phyloP scores from a whole-genome alignment of 2,329 filamentous ascomycete genomes.

The Fusarium globosum region DNA sequence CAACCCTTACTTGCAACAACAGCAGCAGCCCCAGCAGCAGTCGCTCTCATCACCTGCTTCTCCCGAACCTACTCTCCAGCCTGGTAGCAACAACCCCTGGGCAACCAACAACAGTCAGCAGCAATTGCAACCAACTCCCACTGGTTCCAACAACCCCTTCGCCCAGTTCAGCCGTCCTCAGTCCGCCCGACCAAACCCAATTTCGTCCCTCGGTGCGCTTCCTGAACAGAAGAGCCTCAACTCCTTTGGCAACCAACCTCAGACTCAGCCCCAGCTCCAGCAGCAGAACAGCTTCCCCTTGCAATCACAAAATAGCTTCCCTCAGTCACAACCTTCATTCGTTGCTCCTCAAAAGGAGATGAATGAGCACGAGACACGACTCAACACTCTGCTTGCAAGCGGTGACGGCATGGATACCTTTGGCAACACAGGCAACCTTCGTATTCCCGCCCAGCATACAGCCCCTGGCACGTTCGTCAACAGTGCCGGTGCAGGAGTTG shows the following conservation, averaged over 20 bases:
- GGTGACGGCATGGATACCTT: conserved; percentile 98
- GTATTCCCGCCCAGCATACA: conserved; percentile 96
- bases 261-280: conserved; percentile 53
- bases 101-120: conserved; percentile 71
- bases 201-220: conserved; percentile 79
- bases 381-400: conserved; percentile 86
- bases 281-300: conserved; percentile 49
- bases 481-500: conserved; percentile 85
- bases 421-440: conserved; percentile 94
- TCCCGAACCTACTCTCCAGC: conserved; percentile 72
- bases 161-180: conserved; percentile 76
- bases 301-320: conserved; percentile 52
- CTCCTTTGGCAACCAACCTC: conserved; percentile 60
- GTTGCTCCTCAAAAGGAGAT: conserved; percentile 63
- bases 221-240: conserved; percentile 85
- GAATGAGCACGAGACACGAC: conserved; percentile 75
- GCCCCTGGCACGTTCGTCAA: conserved; percentile 97
- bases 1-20: conserved; percentile 60
- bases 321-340: conserved; percentile 48
- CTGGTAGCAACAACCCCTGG: conserved; percentile 97
- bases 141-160: conserved; percentile 98
- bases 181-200: conserved; percentile 61
- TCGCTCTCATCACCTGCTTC: conserved; percentile 55
- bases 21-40: conserved; percentile 54
- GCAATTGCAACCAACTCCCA: conserved; percentile 82